Base-by-base conservation (phyloP, 31 red algal species). In the Pterothamnion heteromorphum region DNA sequence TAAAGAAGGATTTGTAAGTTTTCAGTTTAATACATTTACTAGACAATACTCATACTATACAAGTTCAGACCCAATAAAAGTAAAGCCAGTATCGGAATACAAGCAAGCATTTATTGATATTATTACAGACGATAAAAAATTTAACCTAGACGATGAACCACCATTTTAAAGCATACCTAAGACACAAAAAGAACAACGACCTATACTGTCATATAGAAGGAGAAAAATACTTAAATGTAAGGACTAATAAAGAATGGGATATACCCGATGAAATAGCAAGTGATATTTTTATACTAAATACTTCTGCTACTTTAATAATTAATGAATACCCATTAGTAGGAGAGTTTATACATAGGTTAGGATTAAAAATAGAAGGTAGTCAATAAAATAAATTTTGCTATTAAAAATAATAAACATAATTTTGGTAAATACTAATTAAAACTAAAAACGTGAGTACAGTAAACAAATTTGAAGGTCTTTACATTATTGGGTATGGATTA, bases 351-450 rank as follows among this genome's bases (percentile, higher is more conserved):
- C 30, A 32, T 32, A 76, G 72, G 30, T 30, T 76, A 76, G 26
- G 30, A 76, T 32, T 26, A 76, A 26, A 76, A 30, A 76, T 30
- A 76, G 30, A 76, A 32, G 23, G 23, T 76, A 30, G 72, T 76
- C 23, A 76, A 76, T 30, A 76, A 76, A 26, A 76, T 30, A 76
- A 76, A 30, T 26, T 26, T 76, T 30, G 23, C 23, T 76, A 32
- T 76, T 32, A 30, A 76, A 26, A 76, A 76, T 30, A 32, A 76
- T 76, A 30, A 30, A 30, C 23, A 76, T 76, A 76, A 76, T 30
- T 76, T 30, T 76, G 72, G 72, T 32, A 76, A 76, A 76, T 32
- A 76, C 72, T 76, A 76, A 76, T 32, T 30, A 32, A 76, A 76
- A 76, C 72, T 30, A 76, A 76, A 32, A 32, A 76, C 72, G 30